Evolutionary conservation across 192 early-diverging fungal species (phyloP).

Genomic region (Backusella sp.): DNA sequence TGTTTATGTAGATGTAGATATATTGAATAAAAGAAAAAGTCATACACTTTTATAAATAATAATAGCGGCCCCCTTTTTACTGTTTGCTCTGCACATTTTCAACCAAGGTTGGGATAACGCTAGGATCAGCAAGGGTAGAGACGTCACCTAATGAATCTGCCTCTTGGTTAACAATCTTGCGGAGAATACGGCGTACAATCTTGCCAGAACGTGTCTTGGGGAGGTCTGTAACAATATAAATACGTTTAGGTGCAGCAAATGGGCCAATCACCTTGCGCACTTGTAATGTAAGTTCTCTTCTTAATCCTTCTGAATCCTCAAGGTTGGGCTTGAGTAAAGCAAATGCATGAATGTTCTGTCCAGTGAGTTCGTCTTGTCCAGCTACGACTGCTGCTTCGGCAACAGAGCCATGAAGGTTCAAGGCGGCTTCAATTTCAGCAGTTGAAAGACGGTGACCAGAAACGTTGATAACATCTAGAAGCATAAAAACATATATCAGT

Average conservation of each 20-base stretch:
- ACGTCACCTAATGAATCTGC: constrained; percentile 83
- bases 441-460: constrained; percentile 93
- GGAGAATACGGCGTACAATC: too few species aligned
- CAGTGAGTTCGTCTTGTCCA: constrained; percentile 76
- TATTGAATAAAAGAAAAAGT: too few species aligned
- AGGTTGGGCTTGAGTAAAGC: constrained; percentile 69
- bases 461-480: constrained; percentile 84
- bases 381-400: constrained; percentile 91
- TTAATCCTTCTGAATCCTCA: constrained; percentile 41
- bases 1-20: too few species aligned
- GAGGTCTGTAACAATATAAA: constrained; percentile 82
- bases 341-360: constrained; percentile 86
- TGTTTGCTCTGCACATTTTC: constrained; percentile 14
- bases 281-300: constrained; percentile 64
- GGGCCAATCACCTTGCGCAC: constrained; percentile 89
- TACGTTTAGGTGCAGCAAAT: constrained; percentile 85
- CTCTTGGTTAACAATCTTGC: constrained; percentile 64
- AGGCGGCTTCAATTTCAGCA: constrained; percentile 89
- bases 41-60: too few species aligned
- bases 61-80: not conserved
- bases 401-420: constrained; percentile 75
- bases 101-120: constrained; percentile 16
- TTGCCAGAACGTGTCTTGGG: constrained; percentile 81
- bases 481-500: too few species aligned
- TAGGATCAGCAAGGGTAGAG: constrained; percentile 84